These are phyloP conservation scores for Fusarium dimerum DNA, from an alignment of 2,329 filamentous ascomycete species.

Conservation along the genomic window DNA sequence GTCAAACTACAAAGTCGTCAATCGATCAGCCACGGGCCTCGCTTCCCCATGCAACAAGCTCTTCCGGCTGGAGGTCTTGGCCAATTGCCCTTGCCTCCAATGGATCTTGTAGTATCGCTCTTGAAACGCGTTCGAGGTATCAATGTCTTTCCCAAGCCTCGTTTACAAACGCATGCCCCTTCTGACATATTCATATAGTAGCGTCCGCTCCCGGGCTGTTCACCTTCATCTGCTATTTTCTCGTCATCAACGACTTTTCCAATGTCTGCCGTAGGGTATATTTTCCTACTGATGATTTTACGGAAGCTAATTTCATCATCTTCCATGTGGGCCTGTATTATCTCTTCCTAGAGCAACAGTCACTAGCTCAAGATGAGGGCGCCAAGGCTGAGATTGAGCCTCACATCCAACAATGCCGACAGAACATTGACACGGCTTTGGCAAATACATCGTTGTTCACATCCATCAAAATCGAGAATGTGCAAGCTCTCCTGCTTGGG, in stretches of 20 bases:
- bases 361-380: constrained; percentile 34
- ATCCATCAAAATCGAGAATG: constrained; percentile 53
- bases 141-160: not conserved
- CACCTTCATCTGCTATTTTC: constrained; percentile 50
- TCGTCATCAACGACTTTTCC: constrained; percentile 50
- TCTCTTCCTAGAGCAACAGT: constrained; percentile 48
- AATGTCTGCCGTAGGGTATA: constrained; percentile 52
- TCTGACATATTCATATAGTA: constrained; percentile 34
- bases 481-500: constrained; percentile 60
- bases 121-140: constrained; percentile 51
- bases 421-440: constrained; percentile 52
- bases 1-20: constrained; percentile 51
- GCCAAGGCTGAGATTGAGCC: constrained; percentile 38
- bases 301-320: constrained; percentile 51
- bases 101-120: constrained; percentile 49
- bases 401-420: constrained; percentile 43
- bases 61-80: constrained; percentile 47
- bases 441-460: constrained; percentile 57
- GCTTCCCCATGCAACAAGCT: constrained; percentile 47
- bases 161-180: not conserved
- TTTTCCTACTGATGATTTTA: constrained; percentile 53
- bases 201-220: constrained; percentile 48
- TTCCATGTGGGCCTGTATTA: constrained; percentile 53
- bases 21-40: constrained; percentile 42
- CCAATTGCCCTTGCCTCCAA: constrained; percentile 57